Conservation (phyloP, 2,329 filamentous ascomycete genomes). For the Botrytis paeoniae region DNA sequence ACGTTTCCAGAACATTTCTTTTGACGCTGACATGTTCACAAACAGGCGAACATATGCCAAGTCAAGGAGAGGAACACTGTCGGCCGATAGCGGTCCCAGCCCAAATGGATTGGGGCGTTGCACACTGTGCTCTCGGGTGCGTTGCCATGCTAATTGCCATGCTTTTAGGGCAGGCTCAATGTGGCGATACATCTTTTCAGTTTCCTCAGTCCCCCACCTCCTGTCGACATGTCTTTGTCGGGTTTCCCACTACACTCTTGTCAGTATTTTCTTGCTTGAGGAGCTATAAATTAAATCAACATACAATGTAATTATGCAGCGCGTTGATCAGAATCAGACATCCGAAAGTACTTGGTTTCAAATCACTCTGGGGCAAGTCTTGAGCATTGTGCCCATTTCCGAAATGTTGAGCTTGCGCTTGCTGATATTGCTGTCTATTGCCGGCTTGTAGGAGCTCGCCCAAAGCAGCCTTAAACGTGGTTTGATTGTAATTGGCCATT, state of each 20-base stretch:
- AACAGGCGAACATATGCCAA: conserved; percentile 90
- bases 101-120: conserved; percentile 83
- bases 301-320: conserved; percentile 82
- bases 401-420: conserved; percentile 45
- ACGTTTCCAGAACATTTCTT: conserved; percentile 90
- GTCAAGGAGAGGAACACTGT: conserved; percentile 87
- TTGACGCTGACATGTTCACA: conserved; percentile 87
- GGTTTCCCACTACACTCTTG: conserved; percentile 68
- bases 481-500: conserved; percentile 65
- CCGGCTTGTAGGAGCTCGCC: conserved; percentile 78
- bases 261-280: background rate
- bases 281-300: background rate
- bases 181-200: conserved; percentile 91
- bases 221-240: conserved; percentile 84
- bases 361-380: conserved; percentile 57
- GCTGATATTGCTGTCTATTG: conserved; percentile 58
- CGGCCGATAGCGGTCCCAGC: conserved; percentile 77
- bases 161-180: conserved; percentile 91
- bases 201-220: conserved; percentile 87
- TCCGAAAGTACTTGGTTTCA: conserved; percentile 85
- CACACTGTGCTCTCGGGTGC: conserved; percentile 78
- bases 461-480: conserved; percentile 79
- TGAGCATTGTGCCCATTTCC: conserved; percentile 46
- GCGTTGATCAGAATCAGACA: conserved; percentile 91
- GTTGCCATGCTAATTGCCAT: conserved; percentile 91